These are phyloP conservation scores for Hibiscus trionum DNA, from an alignment of 345 rosid species.

Conservation along the genomic window DNA sequence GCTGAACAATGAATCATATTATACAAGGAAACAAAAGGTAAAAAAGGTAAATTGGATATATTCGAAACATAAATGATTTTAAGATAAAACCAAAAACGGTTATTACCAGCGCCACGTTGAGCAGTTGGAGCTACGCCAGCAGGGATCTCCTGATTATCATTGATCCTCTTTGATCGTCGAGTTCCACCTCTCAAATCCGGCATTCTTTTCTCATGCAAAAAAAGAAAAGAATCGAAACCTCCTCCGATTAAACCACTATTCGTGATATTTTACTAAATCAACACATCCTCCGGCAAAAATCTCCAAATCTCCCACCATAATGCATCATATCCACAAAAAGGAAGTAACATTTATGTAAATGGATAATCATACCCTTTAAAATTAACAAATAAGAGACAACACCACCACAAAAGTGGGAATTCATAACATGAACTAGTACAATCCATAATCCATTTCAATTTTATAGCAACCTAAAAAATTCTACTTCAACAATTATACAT, in stretches of 20 bases:
- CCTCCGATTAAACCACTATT: conserved; percentile 2
- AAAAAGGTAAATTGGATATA: background rate
- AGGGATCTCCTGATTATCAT: conserved; percentile 28
- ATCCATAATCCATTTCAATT: background rate
- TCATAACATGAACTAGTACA: background rate
- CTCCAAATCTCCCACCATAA: background rate
- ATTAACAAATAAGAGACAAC: background rate
- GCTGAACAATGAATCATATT: conserved; percentile 14
- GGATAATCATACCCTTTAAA: too few relatives aligned
- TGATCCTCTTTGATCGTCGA: conserved; percentile 37
- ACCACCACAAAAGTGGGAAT: background rate
- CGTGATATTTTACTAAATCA: conserved; percentile 1
- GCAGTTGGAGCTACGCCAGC: conserved; percentile 26
- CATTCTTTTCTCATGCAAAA: conserved; percentile 31
- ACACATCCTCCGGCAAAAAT: background rate
- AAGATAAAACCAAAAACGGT: background rate
- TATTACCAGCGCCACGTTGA: conserved; percentile 22
- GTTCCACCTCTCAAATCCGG: conserved; percentile 37
- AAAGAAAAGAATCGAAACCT: conserved; percentile 15
- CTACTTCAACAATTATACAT: background rate
- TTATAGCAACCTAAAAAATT: conserved; percentile 1
- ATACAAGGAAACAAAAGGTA: conserved; percentile 9
- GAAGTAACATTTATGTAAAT: background rate
- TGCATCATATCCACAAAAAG: background rate
- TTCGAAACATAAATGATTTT: background rate